phyloP scores from a whole-genome alignment of 495 filamentous ascomycete genomes.

The Cetradonia linearis region DNA sequence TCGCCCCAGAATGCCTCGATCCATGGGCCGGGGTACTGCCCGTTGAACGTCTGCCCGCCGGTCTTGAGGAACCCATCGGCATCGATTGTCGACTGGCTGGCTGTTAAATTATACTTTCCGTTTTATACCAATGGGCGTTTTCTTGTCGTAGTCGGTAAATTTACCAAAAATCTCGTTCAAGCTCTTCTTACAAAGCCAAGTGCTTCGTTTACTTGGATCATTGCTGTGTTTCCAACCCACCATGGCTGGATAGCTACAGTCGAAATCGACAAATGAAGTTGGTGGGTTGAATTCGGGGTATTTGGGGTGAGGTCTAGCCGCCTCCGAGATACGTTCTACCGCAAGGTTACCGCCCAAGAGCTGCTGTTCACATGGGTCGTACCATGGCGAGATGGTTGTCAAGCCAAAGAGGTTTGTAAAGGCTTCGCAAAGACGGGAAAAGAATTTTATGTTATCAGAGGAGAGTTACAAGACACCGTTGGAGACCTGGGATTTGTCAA shows the following conservation, averaged over 20 bases:
- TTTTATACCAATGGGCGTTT: neutral
- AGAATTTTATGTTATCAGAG: neutral
- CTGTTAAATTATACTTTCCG: neutral
- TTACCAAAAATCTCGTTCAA: neutral
- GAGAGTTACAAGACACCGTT: neutral
- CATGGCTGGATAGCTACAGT: neutral
- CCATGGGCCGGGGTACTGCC: constrained; percentile 32
- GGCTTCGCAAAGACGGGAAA: neutral
- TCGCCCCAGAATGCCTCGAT: constrained; percentile 54
- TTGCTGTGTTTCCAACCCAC: constrained; percentile 5
- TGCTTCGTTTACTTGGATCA: neutral
- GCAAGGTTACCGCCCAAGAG: neutral
- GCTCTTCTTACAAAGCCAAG: neutral
- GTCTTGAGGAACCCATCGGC: constrained; percentile 5
- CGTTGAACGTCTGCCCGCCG: constrained; percentile 28
- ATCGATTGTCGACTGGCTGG: neutral
- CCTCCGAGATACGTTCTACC: neutral
- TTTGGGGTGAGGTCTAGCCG: neutral
- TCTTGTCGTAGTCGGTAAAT: constrained; percentile 7
- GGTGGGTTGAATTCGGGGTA: neutral
- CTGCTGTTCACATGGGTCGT: neutral
- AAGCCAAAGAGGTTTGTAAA: neutral
- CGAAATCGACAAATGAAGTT: neutral
- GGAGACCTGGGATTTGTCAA: neutral
- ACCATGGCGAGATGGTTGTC: constrained; percentile 6